Evolutionary conservation across 345 rosid species (phyloP).

Genomic region (Adansonia digitata): DNA sequence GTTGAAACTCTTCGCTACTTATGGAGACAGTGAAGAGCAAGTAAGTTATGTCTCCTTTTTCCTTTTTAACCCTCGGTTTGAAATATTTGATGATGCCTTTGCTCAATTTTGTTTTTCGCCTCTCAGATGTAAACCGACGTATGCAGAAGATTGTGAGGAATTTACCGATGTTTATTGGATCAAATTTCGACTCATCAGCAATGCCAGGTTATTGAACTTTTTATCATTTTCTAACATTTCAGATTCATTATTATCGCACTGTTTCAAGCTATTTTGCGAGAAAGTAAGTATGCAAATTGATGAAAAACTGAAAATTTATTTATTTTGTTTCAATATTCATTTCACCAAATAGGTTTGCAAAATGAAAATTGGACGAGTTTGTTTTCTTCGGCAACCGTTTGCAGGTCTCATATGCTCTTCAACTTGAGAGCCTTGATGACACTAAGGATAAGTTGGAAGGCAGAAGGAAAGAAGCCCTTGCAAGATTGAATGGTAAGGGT

Average conservation of each 20-base stretch:
- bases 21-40: slow-evolving; percentile 87
- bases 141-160: slow-evolving; percentile 74
- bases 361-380: slow-evolving; percentile 79
- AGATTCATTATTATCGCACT: not conserved
- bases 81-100: not conserved
- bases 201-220: slow-evolving; percentile 60
- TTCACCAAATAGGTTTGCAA: slow-evolving; percentile 58
- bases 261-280: not conserved
- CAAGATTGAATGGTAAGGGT: slow-evolving; percentile 47
- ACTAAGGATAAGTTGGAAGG: slow-evolving; percentile 77
- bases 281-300: not conserved
- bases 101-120: not conserved
- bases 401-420: slow-evolving; percentile 73
- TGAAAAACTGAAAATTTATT: not conserved
- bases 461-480: slow-evolving; percentile 67
- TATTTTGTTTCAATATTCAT: not conserved
- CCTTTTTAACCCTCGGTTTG: too few relatives aligned
- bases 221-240: not conserved
- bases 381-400: slow-evolving; percentile 67
- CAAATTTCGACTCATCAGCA: slow-evolving; percentile 58
- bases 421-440: slow-evolving; percentile 64
- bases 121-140: slow-evolving; percentile 78
- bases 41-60: slow-evolving; percentile 8
- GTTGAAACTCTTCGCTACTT: slow-evolving; percentile 56
- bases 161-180: slow-evolving; percentile 87